These are phyloP conservation scores for Neltuma alba DNA, from an alignment of 306 rosid genomes.

Conservation along the genomic window DNA sequence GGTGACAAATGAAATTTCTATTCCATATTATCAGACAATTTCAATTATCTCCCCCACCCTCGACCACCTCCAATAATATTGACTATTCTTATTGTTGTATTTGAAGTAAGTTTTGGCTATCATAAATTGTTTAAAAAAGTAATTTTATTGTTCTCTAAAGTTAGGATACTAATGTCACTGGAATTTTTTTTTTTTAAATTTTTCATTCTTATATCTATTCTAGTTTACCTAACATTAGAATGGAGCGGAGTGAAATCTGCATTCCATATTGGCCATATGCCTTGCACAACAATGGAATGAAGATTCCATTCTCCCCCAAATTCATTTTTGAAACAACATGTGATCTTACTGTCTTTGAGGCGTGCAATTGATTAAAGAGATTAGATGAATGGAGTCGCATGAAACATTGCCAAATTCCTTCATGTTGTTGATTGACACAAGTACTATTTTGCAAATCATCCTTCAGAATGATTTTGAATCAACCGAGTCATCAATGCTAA, in stretches of 20 bases:
- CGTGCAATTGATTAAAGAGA: background rate
- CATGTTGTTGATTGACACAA: background rate
- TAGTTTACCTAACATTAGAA: background rate
- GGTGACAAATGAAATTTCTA: background rate
- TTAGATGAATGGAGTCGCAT: background rate
- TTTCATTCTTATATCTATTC: background rate
- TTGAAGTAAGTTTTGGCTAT: background rate
- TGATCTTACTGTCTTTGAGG: background rate
- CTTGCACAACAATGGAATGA: background rate
- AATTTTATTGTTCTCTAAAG: background rate
- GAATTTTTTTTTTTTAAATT: background rate
- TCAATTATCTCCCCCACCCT: background rate
- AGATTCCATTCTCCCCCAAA: no score
- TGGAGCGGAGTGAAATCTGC: background rate
- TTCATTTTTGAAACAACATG: background rate
- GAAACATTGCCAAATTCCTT: background rate
- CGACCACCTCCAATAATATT: background rate
- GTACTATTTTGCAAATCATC: background rate
- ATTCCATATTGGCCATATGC: conserved; percentile 1
- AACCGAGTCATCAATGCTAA: background rate
- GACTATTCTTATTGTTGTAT: background rate
- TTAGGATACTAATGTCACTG: background rate
- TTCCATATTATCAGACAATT: background rate
- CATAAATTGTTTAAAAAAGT: background rate
- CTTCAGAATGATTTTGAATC: no score